Conservation (phyloP, 441 rosid genomes). For the Hura crepitans region DNA sequence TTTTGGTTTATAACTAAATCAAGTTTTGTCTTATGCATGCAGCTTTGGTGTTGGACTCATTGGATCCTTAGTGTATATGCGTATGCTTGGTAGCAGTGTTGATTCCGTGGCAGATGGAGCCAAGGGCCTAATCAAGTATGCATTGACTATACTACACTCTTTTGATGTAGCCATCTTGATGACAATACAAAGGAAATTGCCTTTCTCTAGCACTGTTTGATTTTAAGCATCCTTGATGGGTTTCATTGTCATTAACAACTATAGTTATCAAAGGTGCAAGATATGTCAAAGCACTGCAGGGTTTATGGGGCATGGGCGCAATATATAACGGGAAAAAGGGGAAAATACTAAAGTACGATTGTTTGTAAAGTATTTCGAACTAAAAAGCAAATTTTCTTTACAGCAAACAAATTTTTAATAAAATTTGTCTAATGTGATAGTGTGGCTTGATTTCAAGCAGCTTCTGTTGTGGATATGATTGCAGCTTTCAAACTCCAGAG, state of each 20-base stretch:
- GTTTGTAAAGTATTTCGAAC: background rate
- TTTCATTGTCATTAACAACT: too few species aligned
- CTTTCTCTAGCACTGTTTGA: background rate
- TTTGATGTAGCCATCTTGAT: background rate
- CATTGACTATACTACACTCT: background rate
- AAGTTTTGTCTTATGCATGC: slow-evolving; percentile 10
- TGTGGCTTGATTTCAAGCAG: too few species aligned
- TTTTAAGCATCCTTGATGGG: background rate
- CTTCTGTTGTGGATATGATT: background rate
- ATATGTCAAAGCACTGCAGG: too few species aligned
- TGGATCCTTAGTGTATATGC: slow-evolving; percentile 68
- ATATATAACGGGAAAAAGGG: too few species aligned
- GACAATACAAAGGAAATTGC: background rate
- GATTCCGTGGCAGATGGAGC: slow-evolving; percentile 85
- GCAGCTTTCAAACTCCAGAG: background rate
- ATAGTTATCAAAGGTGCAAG: too few species aligned
- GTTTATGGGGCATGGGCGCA: too few species aligned
- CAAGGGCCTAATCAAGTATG: slow-evolving; percentile 71
- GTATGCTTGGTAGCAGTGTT: slow-evolving; percentile 78
- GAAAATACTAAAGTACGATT: too few species aligned
- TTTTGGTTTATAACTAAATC: background rate
- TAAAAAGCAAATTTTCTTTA: too few species aligned
- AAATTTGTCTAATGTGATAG: background rate
- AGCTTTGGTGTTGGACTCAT: slow-evolving; percentile 77
- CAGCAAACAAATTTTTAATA: background rate